Percentiles rank a stretch among this genome's conserved stretches.
These are phyloP conservation scores for Ogataea methanolica DNA, from an alignment of 805 yeast genomes.

Conservation along the genomic window DNA sequence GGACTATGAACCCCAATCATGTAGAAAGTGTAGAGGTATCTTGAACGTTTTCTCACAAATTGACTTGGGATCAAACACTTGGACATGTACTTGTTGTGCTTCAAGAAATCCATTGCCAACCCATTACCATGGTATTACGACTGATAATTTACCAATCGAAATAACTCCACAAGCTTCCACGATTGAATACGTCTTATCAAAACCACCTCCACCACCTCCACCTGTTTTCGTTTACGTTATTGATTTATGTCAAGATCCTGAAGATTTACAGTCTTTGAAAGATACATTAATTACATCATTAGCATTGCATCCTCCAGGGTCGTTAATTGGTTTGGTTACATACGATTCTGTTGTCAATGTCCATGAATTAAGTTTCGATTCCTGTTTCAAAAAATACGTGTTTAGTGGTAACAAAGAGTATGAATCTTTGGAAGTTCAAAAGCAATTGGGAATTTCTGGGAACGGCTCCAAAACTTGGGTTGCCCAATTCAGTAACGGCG, in stretches of 20 bases:
- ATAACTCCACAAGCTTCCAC: slow-evolving; percentile 65
- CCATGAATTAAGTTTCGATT: slow-evolving; percentile 65
- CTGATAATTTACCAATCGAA: slow-evolving; percentile 78
- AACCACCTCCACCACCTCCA: slow-evolving; percentile 59
- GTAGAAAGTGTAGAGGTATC: slow-evolving; percentile 81
- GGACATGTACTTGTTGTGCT: slow-evolving; percentile 85
- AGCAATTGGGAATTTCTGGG: slow-evolving; percentile 32
- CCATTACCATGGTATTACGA: slow-evolving; percentile 72
- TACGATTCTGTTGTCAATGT: slow-evolving; percentile 88
- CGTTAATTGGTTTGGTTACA: slow-evolving; percentile 82
- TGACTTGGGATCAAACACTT: slow-evolving; percentile 67
- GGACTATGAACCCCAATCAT: slow-evolving; percentile 78
- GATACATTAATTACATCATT: slow-evolving; percentile 74
- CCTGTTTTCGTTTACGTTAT: slow-evolving; percentile 84
- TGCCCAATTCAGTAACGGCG: slow-evolving; percentile 36
- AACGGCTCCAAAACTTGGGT: slow-evolving; percentile 34
- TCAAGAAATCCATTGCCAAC: slow-evolving; percentile 76
- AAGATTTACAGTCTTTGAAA: slow-evolving; percentile 77
- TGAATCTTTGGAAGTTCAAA: slow-evolving; percentile 32
- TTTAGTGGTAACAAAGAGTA: slow-evolving; percentile 91
- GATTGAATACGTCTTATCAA: slow-evolving; percentile 76
- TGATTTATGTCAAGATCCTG: slow-evolving; percentile 87
- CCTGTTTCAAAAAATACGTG: slow-evolving; percentile 69
- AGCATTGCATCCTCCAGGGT: slow-evolving; percentile 81
- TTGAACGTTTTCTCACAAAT: slow-evolving; percentile 83